Evolutionary conservation across 2,329 filamentous ascomycete species (phyloP), one percentile per base, ranked within the genome.

Genomic region (Ascomycota sp.): DNA sequence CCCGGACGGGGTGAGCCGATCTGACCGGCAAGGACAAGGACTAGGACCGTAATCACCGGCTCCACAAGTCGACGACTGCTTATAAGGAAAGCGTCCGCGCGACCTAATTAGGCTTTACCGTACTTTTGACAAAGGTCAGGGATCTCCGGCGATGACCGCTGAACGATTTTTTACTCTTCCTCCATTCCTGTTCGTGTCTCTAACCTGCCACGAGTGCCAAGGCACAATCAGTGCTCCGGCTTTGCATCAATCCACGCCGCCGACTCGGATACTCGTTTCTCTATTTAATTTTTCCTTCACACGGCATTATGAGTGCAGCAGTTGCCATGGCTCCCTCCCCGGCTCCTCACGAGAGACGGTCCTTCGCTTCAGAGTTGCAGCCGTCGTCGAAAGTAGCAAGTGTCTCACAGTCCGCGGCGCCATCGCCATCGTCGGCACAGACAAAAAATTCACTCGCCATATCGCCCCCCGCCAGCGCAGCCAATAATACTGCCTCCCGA

Each of bases 271-370:
- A n/a, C n/a, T n/a, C n/a, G n/a, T n/a, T n/a, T n/a, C n/a, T n/a
- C n/a, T n/a, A n/a, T n/a, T n/a, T n/a, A n/a, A n/a, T n/a, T n/a
- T n/a, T n/a, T n/a, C n/a, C n/a, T n/a, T n/a, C n/a, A n/a, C n/a
- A n/a, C n/a, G n/a, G n/a, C 50, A 72, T 43, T 49, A 75, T 75
- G 70, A 75, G 69, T 58, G 61, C 70, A 49, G 69, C 67, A 52
- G 65, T 75, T 48, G 67, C 69, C 44, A 74, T 75, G 70, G 69
- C 66, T 47, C 69, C 69, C 40, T 74, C 70, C 48, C 70, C 69
- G 45, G 69, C 69, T 53, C 69, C 69, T 40, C 69, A 74, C 50
- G 69, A 75, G 49, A 59, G 69, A 48, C 56, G 65, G 34, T 57
- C 61, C n/a, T 68, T 65, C 41, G 53, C 61, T 44, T 58, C 61